Evolutionary conservation across 441 rosid species (phyloP), one percentile per base, ranked within the genome.

Genomic region (Populus hybrid): DNA sequence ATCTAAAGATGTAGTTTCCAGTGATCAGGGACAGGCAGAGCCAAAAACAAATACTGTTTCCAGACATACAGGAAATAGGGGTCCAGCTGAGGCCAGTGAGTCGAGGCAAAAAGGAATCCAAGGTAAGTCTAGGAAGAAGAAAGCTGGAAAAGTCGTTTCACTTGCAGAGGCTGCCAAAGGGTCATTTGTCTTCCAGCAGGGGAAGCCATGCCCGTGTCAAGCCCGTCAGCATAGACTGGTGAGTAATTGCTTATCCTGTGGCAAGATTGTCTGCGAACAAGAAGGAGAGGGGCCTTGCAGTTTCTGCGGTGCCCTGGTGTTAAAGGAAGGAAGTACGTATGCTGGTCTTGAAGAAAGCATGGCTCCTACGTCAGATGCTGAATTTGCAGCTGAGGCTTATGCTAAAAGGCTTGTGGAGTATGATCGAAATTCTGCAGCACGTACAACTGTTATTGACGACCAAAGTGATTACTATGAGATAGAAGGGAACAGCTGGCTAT

Each of bases 241-340:
- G 32, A 30, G 32, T 30, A 30, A 30, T 30, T 30, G 32, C 32
- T 30, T 30, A 30, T 92, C 99, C 6, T 95, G 98, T 82, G 98
- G 98, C 70, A 95, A 94, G 87, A 91, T 94, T 67, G 95, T 94
- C 66, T 95, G 97, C 35, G 97, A 92, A 81, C 99, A 96, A 87
- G 97, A 91, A 85, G 98, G 98, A 65, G 93, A 95, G 84, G 98
- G 97, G 72, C 98, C 96, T 65, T 96, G 98, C 84, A 85, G 79
- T 76, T 94, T 90, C 75, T 95, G 97, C 3, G 93, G 98, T 74
- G 90, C 97, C 28, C 97, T 95, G 72, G 97, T 95, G 73, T 82
- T 95, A 32, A 95, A 85, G 86, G 98, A 95, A 84, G 93, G 95
- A 24, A 94, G 98, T 81, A 85, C 92, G 1, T 94, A 95, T 78